Evolutionary conservation across 805 yeast species (phyloP).

Genomic region (Candida rishiriensis): DNA sequence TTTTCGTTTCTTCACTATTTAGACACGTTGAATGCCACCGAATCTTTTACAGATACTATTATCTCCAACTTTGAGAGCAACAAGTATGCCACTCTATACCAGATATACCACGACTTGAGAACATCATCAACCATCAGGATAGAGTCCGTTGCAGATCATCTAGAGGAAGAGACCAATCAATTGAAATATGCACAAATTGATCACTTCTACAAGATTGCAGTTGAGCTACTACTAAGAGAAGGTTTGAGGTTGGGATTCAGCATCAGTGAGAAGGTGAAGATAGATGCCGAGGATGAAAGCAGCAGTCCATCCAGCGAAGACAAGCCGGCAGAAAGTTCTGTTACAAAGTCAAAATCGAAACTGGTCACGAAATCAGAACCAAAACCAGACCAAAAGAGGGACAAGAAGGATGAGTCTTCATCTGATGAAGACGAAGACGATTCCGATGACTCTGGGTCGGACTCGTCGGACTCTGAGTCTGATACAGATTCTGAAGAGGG

Average conservation of each 20-base stretch:
- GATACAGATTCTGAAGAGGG: conserved; percentile 3
- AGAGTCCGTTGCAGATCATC: conserved; percentile 27
- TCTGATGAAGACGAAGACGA: conserved; percentile 1
- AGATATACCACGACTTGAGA: conserved; percentile 63
- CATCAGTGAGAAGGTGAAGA: conserved; percentile 13
- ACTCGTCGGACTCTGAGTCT: not conserved
- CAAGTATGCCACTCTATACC: conserved; percentile 47
- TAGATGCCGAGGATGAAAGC: conserved; percentile 8
- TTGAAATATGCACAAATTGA: conserved; percentile 50
- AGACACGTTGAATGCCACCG: conserved; percentile 26
- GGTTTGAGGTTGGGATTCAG: conserved; percentile 40
- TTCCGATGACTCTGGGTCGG: conserved; percentile 1
- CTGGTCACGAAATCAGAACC: too few species aligned
- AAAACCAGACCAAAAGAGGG: conserved; percentile 27
- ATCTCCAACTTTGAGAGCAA: conserved; percentile 33
- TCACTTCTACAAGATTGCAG: conserved; percentile 54
- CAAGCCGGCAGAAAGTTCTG: too few species aligned
- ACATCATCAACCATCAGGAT: conserved; percentile 41
- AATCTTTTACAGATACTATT: conserved; percentile 35
- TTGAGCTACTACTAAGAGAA: conserved; percentile 63
- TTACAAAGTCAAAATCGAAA: too few species aligned
- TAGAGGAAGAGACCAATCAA: conserved; percentile 45
- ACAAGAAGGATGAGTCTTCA: conserved; percentile 7
- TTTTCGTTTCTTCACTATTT: conserved; percentile 37
- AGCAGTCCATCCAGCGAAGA: too few species aligned